Evolutionary conservation across 306 rosid species (phyloP).

Genomic region (Casuarina glauca): DNA sequence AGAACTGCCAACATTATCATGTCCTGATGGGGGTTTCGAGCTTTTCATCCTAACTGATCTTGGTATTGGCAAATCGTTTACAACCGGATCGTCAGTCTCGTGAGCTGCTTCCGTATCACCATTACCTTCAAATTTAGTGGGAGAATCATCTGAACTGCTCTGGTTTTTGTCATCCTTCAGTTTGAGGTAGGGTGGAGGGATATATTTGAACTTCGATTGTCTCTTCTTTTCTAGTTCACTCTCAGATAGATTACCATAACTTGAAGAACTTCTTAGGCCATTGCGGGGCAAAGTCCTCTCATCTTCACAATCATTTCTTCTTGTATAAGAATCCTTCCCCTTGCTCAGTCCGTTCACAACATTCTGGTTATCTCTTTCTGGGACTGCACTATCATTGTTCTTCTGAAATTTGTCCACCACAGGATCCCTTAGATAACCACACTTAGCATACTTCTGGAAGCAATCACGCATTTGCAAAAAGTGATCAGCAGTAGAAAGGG

Average conservation of each 20-base stretch:
- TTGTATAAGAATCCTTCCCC: neutral
- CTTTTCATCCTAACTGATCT: constrained; percentile 62
- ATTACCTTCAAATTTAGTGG: constrained; percentile 12
- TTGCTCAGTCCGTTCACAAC: constrained; percentile 9
- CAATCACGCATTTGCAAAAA: constrained; percentile 20
- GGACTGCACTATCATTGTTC: constrained; percentile 18
- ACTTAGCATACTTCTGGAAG: constrained; percentile 37
- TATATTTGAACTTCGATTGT: constrained; percentile 35
- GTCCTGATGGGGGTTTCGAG: constrained; percentile 35
- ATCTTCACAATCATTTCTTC: constrained; percentile 35
- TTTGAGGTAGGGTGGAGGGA: constrained; percentile 74
- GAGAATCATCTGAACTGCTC: constrained; percentile 30
- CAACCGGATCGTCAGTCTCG: constrained; percentile 9
- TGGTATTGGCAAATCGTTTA: constrained; percentile 46
- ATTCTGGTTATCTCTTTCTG: constrained; percentile 17
- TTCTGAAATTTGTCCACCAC: constrained; percentile 18
- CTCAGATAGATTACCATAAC: constrained; percentile 52
- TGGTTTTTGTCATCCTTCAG: constrained; percentile 31
- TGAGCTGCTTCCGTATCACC: constrained; percentile 31
- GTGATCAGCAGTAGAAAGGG: constrained; percentile 8
- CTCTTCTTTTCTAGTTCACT: constrained; percentile 50
- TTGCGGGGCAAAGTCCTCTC: constrained; percentile 53
- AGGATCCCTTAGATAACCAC: constrained; percentile 1
- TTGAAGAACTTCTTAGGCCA: constrained; percentile 39
- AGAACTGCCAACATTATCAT: neutral